Percentiles rank a stretch among this genome's conserved stretches.
Conservation (phyloP, 495 filamentous ascomycete species). For the Hypomontagnella submonticulosa region DNA sequence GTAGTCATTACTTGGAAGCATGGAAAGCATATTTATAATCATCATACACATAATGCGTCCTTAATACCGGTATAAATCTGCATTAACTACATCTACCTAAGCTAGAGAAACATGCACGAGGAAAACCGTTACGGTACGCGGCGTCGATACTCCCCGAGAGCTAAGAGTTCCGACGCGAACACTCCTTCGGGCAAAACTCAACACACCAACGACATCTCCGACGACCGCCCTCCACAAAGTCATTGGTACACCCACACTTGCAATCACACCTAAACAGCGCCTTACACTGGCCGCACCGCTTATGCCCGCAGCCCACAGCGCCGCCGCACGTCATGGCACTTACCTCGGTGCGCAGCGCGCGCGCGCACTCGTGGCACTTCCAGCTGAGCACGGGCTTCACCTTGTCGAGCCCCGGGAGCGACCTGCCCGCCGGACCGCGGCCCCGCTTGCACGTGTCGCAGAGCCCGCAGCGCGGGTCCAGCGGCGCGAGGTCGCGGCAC, state of each 20-base stretch:
- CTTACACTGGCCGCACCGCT: conserved; percentile 17
- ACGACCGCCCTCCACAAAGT: conserved; percentile 11
- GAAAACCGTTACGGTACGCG: too few species aligned
- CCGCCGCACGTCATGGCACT: conserved; percentile 14
- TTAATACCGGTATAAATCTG: too few species aligned
- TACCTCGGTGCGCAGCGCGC: conserved; percentile 1
- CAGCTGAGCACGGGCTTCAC: conserved; percentile 9
- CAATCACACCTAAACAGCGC: conserved; percentile 26
- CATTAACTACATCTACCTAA: too few species aligned
- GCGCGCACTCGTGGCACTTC: conserved; percentile 23
- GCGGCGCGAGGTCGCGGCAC: conserved; percentile 10
- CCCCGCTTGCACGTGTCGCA: conserved; percentile 10
- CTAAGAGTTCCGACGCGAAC: too few species aligned
- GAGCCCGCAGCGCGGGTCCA: not conserved
- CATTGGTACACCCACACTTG: conserved; percentile 16
- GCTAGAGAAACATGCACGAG: too few species aligned
- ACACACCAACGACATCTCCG: conserved; percentile 17
- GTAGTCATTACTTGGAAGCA: too few species aligned
- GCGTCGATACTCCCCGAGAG: too few species aligned
- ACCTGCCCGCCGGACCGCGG: not conserved
- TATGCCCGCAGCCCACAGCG: conserved; percentile 12
- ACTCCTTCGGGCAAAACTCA: conserved; percentile 4
- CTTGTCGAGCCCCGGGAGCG: not conserved
- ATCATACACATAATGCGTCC: too few species aligned
- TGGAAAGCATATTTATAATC: too few species aligned